Evolutionary conservation across 495 filamentous ascomycete genomes (phyloP).

Genomic region (Daldinia bambusicola): DNA sequence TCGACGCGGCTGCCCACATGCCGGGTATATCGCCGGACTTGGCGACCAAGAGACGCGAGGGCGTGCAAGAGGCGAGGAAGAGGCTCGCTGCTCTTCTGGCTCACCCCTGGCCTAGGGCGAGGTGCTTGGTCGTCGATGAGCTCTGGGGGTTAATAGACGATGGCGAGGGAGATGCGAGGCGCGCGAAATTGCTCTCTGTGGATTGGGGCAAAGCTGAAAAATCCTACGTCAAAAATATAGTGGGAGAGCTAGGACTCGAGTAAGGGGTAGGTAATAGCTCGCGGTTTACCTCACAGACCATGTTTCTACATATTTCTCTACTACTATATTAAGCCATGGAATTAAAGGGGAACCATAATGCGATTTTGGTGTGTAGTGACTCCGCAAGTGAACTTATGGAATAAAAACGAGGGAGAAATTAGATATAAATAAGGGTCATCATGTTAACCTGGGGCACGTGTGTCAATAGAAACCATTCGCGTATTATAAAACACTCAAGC

Average conservation of each 20-base stretch:
- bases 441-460: not conserved
- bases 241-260: slow-evolving; percentile 49
- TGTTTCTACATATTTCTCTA: not conserved
- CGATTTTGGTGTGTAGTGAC: not conserved
- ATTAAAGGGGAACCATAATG: not conserved
- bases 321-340: not conserved
- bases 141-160: slow-evolving; percentile 53
- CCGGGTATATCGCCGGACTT: slow-evolving; percentile 19
- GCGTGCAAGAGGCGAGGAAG: slow-evolving; percentile 51
- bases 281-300: not conserved
- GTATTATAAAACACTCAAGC: not conserved
- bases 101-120: slow-evolving; percentile 60
- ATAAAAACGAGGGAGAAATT: not conserved
- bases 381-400: not conserved
- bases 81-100: slow-evolving; percentile 58
- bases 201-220: slow-evolving; percentile 59
- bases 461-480: not conserved
- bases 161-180: slow-evolving; percentile 17
- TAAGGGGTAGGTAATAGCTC: slow-evolving; percentile 12
- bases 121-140: slow-evolving; percentile 58
- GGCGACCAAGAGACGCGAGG: slow-evolving; percentile 44
- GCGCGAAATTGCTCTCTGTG: slow-evolving; percentile 47
- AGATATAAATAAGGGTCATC: not conserved
- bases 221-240: slow-evolving; percentile 44
- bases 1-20: slow-evolving; percentile 11